Evolutionary conservation across 257 asterid species (phyloP).

Genomic region (Fraxinus pennsylvanica): DNA sequence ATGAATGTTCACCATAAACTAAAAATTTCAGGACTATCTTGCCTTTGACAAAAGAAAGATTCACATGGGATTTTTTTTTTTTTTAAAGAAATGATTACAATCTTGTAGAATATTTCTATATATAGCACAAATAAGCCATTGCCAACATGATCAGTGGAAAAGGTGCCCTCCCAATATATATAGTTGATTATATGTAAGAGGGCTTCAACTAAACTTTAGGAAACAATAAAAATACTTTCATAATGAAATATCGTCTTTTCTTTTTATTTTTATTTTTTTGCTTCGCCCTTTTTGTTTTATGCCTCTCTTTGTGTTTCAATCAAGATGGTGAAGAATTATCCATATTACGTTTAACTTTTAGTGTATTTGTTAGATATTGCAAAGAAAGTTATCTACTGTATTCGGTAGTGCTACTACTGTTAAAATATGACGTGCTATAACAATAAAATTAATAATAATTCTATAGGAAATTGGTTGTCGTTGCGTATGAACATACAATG

Average conservation of each 20-base stretch:
- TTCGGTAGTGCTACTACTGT: not conserved
- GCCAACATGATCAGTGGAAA: not conserved
- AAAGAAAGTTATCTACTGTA: not conserved
- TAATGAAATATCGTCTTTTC: not conserved
- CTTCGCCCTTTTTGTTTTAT: not conserved
- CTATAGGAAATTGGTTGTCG: too few relatives aligned
- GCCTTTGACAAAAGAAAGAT: not conserved
- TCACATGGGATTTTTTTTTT: not conserved
- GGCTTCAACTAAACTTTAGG: not conserved
- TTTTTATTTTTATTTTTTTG: not conserved
- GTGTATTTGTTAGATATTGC: too few relatives aligned
- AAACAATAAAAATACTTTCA: not conserved
- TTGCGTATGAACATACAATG: conserved; percentile 8
- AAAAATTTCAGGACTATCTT: not conserved
- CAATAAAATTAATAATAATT: too few relatives aligned
- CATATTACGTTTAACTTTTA: not conserved
- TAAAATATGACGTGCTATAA: too few relatives aligned
- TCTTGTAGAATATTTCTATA: not conserved
- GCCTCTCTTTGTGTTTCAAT: not conserved
- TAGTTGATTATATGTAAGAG: not conserved
- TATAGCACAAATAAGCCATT: not conserved
- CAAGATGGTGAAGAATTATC: not conserved
- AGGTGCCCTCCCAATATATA: not conserved
- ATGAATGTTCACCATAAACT: not conserved
- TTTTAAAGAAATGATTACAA: not conserved